A percentile compares a stretch with the other conserved stretches of the same genome.
phyloP scores from a whole-genome alignment of 179 eudicot species.

The Corrigiola litoralis region DNA sequence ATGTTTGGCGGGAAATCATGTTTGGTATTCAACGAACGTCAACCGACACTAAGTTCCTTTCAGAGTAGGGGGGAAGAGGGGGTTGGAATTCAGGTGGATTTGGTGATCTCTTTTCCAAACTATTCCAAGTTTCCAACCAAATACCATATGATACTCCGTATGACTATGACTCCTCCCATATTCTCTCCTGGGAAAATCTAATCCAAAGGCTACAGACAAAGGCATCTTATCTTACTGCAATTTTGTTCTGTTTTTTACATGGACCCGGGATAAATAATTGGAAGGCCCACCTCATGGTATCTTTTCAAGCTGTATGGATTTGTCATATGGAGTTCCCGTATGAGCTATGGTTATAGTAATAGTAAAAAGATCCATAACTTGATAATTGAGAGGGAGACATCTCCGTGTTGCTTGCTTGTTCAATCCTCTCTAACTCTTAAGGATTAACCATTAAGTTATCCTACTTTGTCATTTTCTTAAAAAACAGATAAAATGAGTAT shows the following conservation, averaged over 20 bases:
- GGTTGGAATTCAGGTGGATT: slow-evolving; percentile 25
- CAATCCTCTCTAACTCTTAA: too few relatives aligned
- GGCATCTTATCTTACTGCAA: not conserved
- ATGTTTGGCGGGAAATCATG: slow-evolving; percentile 27
- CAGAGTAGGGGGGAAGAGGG: not conserved
- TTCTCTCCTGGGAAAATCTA: too few relatives aligned
- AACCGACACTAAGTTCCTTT: slow-evolving; percentile 21
- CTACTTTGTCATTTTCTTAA: too few relatives aligned
- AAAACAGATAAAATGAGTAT: too few relatives aligned
- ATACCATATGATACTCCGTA: not conserved
- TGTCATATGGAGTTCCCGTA: too few relatives aligned
- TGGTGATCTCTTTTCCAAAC: slow-evolving; percentile 28
- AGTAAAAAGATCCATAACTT: too few relatives aligned
- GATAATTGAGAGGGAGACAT: too few relatives aligned
- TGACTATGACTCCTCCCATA: too few relatives aligned
- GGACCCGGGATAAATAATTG: not conserved
- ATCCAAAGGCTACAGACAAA: not conserved
- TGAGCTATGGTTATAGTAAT: too few relatives aligned
- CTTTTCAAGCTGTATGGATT: too few relatives aligned
- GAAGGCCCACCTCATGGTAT: not conserved
- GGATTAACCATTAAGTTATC: too few relatives aligned
- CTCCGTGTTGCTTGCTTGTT: too few relatives aligned
- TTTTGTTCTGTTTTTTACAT: not conserved
- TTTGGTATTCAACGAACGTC: slow-evolving; percentile 17
- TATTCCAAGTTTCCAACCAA: slow-evolving; percentile 1